Conservation (phyloP, 441 rosid genomes). For the Hura crepitans region DNA sequence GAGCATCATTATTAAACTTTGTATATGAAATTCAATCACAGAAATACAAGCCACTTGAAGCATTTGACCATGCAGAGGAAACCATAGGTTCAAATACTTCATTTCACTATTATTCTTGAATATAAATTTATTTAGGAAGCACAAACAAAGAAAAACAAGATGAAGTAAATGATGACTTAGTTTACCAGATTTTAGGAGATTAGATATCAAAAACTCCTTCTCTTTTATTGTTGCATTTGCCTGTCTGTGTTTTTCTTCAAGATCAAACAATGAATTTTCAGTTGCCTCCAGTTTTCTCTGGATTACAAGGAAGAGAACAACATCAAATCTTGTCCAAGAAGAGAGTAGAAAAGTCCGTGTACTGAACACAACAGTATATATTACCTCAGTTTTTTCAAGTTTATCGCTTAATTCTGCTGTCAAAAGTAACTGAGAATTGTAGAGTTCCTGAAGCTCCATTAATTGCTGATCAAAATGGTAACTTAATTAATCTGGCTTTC, state of each 20-base stretch:
- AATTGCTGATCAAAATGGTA: conserved; percentile 51
- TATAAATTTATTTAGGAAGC: neutral
- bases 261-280: conserved; percentile 64
- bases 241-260: conserved; percentile 88
- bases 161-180: neutral
- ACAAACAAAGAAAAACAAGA: conserved; percentile 6
- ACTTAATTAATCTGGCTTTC: conserved; percentile 11
- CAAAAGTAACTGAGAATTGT: conserved; percentile 63
- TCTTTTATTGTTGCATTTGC: conserved; percentile 90
- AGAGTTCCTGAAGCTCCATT: conserved; percentile 77
- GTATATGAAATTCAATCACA: neutral
- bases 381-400: conserved; percentile 80
- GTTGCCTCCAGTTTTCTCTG: conserved; percentile 86
- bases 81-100: neutral
- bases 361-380: conserved; percentile 10
- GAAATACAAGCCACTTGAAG: neutral
- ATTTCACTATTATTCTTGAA: neutral
- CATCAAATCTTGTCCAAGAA: conserved; percentile 17
- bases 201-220: conserved; percentile 78
- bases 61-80: neutral
- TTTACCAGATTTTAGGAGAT: conserved; percentile 90
- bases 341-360: neutral
- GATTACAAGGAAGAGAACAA: conserved; percentile 19
- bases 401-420: conserved; percentile 63
- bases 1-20: conserved; percentile 1